Evolutionary conservation across 345 rosid genomes (phyloP).

Genomic region (Arabis alpina): DNA sequence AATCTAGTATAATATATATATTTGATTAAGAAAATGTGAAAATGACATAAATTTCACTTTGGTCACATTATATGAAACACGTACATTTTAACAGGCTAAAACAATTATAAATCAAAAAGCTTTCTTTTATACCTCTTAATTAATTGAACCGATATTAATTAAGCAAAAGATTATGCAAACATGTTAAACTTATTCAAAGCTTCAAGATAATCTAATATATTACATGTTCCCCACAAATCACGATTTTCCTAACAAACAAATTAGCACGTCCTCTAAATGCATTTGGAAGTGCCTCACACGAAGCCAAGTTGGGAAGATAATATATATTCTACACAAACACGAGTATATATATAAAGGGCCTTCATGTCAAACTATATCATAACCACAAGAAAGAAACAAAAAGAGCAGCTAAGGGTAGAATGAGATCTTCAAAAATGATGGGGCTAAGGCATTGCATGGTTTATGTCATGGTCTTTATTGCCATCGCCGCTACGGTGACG

Average conservation of each 20-base stretch:
- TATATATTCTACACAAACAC: background rate
- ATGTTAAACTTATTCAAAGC: background rate
- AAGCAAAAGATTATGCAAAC: background rate
- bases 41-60: background rate
- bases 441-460: conserved; percentile 20
- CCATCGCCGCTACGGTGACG: conserved; percentile 20
- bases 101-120: background rate
- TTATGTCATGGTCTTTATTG: conserved; percentile 18
- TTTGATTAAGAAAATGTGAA: too few relatives aligned
- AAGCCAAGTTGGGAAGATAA: conserved; percentile 19
- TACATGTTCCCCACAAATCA: background rate
- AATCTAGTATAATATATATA: too few relatives aligned
- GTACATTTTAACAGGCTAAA: too few relatives aligned
- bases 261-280: conserved; percentile 25
- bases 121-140: too few relatives aligned
- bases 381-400: conserved; percentile 9
- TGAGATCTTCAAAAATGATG: conserved; percentile 21
- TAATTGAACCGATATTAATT: background rate
- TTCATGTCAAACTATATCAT: conserved; percentile 19
- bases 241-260: conserved; percentile 14
- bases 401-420: background rate
- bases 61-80: background rate
- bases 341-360: background rate
- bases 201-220: background rate
- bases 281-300: conserved; percentile 31